These are phyloP conservation scores for Hyaloscypha bicolor DNA, from an alignment of 495 filamentous ascomycete genomes.

Conservation along the genomic window DNA sequence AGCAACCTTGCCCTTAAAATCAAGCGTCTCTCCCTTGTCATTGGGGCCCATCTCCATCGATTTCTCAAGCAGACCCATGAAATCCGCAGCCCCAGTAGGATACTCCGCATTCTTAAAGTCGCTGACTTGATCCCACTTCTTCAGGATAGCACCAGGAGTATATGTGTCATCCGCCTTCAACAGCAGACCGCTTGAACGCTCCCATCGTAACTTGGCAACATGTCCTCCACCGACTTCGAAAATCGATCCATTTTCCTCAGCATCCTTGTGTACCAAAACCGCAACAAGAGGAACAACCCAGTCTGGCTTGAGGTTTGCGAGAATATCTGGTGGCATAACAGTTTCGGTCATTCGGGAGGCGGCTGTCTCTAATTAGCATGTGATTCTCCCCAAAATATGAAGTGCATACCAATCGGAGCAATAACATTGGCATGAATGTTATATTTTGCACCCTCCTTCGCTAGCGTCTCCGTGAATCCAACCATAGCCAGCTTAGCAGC, in stretches of 20 bases:
- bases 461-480: conserved; percentile 96
- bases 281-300: conserved; percentile 97
- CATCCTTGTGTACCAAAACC: conserved; percentile 86
- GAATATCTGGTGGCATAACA: conserved; percentile 92
- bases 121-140: conserved; percentile 84
- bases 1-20: conserved; percentile 90
- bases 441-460: conserved; percentile 97
- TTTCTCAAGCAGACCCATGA: conserved; percentile 83
- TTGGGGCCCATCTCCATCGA: conserved; percentile 78
- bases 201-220: conserved; percentile 92
- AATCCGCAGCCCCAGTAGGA: conserved; percentile 86
- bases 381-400: background rate
- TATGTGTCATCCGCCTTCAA: conserved; percentile 87
- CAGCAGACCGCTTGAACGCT: conserved; percentile 87
- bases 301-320: conserved; percentile 87
- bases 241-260: conserved; percentile 80
- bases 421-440: conserved; percentile 97
- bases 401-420: conserved; percentile 73
- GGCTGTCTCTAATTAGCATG: conserved; percentile 45
- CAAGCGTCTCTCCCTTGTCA: conserved; percentile 72
- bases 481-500: conserved; percentile 96
- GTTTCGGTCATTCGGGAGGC: conserved; percentile 97
- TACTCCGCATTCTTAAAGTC: conserved; percentile 87
- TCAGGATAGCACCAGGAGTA: conserved; percentile 84
- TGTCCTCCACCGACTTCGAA: conserved; percentile 95